Evolutionary conservation across 768 basidiomycete species (phyloP), one percentile per base, ranked within the genome.

Genomic region (Hygrophorus pudorinus): DNA sequence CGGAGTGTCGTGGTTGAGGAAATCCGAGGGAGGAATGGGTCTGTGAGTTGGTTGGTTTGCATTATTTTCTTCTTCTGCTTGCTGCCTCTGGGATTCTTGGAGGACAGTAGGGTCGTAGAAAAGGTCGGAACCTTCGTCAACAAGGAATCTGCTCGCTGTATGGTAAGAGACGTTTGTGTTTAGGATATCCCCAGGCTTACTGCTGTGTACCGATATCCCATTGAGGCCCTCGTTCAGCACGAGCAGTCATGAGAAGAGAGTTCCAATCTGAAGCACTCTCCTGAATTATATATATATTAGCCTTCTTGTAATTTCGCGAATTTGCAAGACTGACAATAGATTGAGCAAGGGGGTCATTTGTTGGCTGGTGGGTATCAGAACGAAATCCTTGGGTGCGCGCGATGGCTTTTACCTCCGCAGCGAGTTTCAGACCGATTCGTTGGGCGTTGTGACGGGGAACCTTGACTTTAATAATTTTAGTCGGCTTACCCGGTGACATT

Each of bases 261-360:
- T 90, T 90, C 87, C 87, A 89, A 51, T 87, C 83, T 8, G 84
- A 86, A 8, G 87, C 84, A 54, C 77, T 79, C 59, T 89, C 86
- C 75, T 76, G 37, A 11, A 44, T 44, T 29, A 36, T 24, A 8
- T 40, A 6, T 46, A 8, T 40, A 6, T 46, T 11, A 35, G 44
- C 12, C 13, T 36, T 10, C 14, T 42, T 17, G 17, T 27, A n/a
- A 32, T 9, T 16, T 13, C 42, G 33, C 38, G 40, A 41, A 14
- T 27, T 29, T 38, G 28, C 30, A 44, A 42, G 14, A 75, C 81
- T 45, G 52, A 87, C 85, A 50, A 84, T 75, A 24, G 84, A 80
- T 41, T 76, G 75, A 11, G 72, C 71, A 20, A 86, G 61, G 46
- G 62, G 61, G 39, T 84, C 81, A 7, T 72, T 67, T 38, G 72